These are phyloP conservation scores for Paraconiothyrium sp. DNA, from an alignment of 2,329 filamentous ascomycete species.

Conservation along the genomic window DNA sequence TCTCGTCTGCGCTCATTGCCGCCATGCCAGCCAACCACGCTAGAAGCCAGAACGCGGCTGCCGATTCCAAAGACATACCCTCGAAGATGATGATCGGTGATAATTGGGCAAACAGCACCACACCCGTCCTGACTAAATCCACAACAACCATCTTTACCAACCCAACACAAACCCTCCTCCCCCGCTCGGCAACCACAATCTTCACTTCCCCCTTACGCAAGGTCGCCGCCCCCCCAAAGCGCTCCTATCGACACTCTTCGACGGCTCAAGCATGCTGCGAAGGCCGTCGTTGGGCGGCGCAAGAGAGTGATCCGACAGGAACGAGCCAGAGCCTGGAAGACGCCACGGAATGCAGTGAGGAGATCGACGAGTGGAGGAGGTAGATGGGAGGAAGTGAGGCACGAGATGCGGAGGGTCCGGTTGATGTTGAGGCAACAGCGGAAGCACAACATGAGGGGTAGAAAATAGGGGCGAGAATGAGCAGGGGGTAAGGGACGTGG, in stretches of 20 bases:
- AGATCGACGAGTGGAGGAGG: slow-evolving; percentile 7
- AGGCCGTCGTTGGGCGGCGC: neutral
- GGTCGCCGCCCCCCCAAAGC: neutral
- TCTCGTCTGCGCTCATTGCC: no score
- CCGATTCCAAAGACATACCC: no score
- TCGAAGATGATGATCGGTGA: no score
- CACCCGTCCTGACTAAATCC: neutral
- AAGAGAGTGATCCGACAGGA: neutral
- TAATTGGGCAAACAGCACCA: neutral
- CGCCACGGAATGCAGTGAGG: neutral
- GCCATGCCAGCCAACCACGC: neutral
- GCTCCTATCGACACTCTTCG: neutral
- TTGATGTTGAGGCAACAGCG: neutral
- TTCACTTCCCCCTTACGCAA: no score
- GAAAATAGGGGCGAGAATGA: neutral
- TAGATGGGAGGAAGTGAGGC: neutral
- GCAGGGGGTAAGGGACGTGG: neutral
- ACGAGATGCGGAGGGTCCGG: neutral
- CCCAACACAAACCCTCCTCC: neutral
- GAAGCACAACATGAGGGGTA: neutral
- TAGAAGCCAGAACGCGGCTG: no score
- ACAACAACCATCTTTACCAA: neutral
- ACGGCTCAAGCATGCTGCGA: neutral
- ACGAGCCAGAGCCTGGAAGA: neutral
- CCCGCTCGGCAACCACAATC: neutral